Evolutionary conservation across 2,329 filamentous ascomycete genomes (phyloP), one percentile per base, ranked within the genome.

Genomic region (Teratosphaeria nubilosa): DNA sequence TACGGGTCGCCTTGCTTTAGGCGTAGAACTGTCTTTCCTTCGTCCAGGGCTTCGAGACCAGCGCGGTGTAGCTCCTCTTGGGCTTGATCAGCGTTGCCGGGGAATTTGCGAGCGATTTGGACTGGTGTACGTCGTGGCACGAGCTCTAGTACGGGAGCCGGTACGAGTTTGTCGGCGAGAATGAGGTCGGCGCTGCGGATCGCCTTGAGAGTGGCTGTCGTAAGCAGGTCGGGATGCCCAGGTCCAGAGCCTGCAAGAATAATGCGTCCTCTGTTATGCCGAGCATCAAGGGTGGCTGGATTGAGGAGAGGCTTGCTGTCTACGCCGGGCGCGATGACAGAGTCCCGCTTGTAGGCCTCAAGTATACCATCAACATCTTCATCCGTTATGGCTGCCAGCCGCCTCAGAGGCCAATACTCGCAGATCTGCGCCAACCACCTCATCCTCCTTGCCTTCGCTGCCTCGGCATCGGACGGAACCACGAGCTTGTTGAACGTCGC

Each of bases 1-100:
- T 95, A 99, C 0, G 94, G 94, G 68, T 99, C 94, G 52, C 94
- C 94, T 72, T 99, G 94, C 76, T 99, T 99, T 51, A 99, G 79
- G 2, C 94, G 83, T 34, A 99, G 79, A 0, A 99, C 94, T 1
- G 84, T 88, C 70, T 88, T 85, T 13, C 94, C 94, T 22, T 79
- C 76, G 53, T 79, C 75, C 22, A 88, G 66, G 1, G 85, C 90
- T 2, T 83, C 82, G 1, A 96, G 78, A 0, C 90, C 94, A 66
- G 90, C 81, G 56, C 85, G 80, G 2, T 95, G 82, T 4, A 99
- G 84, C 73, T 99, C 94, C 68, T 91, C 85, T 71, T 99, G 94
- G 0, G 94, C 94, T 51, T 85, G 84, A 66, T 99, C 94, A 48
- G 94, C 94, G 73, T 99, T 97, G 24, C 94, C 94, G 0, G 94